phyloP scores from a whole-genome alignment of 2,329 filamentous ascomycete genomes.

The Fusarium annulatum region DNA sequence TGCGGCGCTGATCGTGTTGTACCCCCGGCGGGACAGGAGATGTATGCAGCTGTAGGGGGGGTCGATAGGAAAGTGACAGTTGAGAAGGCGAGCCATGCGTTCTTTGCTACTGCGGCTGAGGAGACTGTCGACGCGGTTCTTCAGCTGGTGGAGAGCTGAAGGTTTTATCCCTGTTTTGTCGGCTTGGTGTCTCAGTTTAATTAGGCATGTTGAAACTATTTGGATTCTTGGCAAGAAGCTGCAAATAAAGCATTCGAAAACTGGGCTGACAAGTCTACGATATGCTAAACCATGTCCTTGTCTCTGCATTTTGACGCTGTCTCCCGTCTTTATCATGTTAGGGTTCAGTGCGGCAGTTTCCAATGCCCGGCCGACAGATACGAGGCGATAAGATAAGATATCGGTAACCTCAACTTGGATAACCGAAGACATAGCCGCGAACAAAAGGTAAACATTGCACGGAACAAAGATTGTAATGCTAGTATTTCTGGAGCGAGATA shows the following conservation, averaged over 20 bases:
- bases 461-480: not conserved
- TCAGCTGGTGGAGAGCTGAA: not conserved
- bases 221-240: fast-evolving
- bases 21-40: not conserved
- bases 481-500: not conserved
- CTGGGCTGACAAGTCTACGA: fast-evolving
- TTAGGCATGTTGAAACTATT: fast-evolving
- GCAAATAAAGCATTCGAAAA: fast-evolving
- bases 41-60: not conserved
- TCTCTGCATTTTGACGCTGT: not conserved
- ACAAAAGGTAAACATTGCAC: fast-evolving
- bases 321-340: not conserved
- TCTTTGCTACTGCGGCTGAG: not conserved
- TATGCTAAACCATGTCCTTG: not conserved
- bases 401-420: not conserved
- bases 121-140: not conserved
- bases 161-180: not conserved
- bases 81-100: conserved; percentile 3
- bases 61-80: not conserved
- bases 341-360: fast-evolving
- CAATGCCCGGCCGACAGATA: not conserved
- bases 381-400: not conserved
- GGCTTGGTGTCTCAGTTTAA: not conserved
- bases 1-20: conserved; percentile 11
- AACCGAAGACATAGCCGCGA: not conserved